phyloP scores from a whole-genome alignment of 805 yeast species.

The Lachancea dasiensis region DNA sequence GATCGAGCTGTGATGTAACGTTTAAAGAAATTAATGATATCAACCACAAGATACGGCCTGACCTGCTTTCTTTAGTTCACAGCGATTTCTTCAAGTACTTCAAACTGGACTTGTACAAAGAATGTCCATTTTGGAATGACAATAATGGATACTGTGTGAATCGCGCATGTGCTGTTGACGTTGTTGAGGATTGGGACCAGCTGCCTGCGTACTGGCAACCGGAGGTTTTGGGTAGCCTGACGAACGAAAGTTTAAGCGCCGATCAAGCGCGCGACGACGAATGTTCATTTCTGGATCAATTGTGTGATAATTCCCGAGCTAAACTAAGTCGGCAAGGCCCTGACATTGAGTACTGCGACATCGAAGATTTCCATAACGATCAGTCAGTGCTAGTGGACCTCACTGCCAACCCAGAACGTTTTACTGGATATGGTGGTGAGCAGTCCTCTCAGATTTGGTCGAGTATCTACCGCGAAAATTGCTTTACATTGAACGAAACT shows the following conservation, averaged over 20 bases:
- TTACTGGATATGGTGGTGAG: slow-evolving; percentile 92
- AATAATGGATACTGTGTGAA: slow-evolving; percentile 77
- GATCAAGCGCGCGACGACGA: slow-evolving; percentile 30
- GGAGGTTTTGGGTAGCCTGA: slow-evolving; percentile 46
- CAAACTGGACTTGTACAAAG: slow-evolving; percentile 72
- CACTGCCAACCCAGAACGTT: slow-evolving; percentile 86
- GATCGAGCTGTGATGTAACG: slow-evolving; percentile 36
- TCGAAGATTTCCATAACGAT: slow-evolving; percentile 52
- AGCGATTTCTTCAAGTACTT: slow-evolving; percentile 85
- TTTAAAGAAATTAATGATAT: slow-evolving; percentile 46
- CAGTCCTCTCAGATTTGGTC: slow-evolving; percentile 92
- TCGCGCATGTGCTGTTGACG: slow-evolving; percentile 84
- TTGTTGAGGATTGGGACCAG: slow-evolving; percentile 66
- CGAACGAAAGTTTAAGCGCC: slow-evolving; percentile 26
- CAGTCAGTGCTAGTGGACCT: slow-evolving; percentile 81
- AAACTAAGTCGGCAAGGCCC: slow-evolving; percentile 19
- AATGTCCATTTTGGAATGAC: slow-evolving; percentile 84
- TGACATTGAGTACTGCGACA: slow-evolving; percentile 63
- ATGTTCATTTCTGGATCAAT: slow-evolving; percentile 34
- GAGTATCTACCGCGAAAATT: slow-evolving; percentile 86
- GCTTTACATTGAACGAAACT: slow-evolving; percentile 52
- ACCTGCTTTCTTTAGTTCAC: slow-evolving; percentile 50
- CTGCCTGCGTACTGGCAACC: slow-evolving; percentile 71
- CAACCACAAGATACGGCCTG: slow-evolving; percentile 48
- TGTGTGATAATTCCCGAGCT: slow-evolving; percentile 28